Evolutionary conservation across 192 early-diverging fungal genomes (phyloP).

Genomic region (Linnemannia schmuckeri): DNA sequence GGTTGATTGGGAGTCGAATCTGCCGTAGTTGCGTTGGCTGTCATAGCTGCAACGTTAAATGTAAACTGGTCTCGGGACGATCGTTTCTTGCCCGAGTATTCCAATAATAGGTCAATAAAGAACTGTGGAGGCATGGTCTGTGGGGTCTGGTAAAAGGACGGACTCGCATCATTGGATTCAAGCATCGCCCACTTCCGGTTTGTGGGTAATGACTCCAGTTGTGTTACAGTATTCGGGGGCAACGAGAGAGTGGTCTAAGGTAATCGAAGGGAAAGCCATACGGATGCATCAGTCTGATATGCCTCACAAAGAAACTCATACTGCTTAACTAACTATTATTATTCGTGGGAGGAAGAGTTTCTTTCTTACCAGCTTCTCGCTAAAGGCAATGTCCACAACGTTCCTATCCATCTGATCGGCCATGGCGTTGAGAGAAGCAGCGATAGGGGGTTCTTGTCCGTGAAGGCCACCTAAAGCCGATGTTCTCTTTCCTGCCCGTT

Average conservation of each 20-base stretch:
- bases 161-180: slow-evolving; percentile 39
- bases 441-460: neutral
- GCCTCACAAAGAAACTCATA: too few relatives aligned
- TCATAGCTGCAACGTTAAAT: neutral
- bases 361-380: slow-evolving; percentile 40
- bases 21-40: neutral
- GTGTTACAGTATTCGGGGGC: slow-evolving; percentile 3
- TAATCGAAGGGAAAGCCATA: neutral
- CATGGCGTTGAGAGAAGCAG: neutral
- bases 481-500: neutral
- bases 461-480: neutral
- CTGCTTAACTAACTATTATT: too few relatives aligned
- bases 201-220: slow-evolving; percentile 38
- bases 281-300: neutral
- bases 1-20: slow-evolving; percentile 7
- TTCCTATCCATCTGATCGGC: slow-evolving; percentile 4
- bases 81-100: slow-evolving; percentile 39
- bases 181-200: slow-evolving; percentile 41
- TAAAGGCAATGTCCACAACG: slow-evolving; percentile 38
- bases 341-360: neutral
- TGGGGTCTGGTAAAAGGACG: slow-evolving; percentile 21
- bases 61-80: slow-evolving; percentile 14
- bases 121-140: slow-evolving; percentile 44
- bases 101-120: slow-evolving; percentile 40
- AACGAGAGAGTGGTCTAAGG: slow-evolving; percentile 30